Conservation (phyloP, 371 early-diverging fungal genomes). For the Mortierella sp. region DNA sequence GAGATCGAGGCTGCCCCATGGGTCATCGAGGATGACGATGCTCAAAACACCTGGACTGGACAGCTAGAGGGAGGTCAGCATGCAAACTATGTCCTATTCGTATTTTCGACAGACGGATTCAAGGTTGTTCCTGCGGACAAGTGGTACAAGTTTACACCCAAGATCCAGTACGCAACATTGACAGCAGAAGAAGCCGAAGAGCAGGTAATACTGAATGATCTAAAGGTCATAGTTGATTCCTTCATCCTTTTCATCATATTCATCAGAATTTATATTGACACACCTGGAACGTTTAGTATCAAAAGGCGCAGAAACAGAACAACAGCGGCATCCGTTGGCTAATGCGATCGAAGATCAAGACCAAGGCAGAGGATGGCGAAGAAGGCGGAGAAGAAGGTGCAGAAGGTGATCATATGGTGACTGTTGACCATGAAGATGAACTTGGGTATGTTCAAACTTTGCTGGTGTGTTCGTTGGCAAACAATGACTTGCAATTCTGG, state of each 20-base stretch:
- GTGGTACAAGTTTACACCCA: conserved; percentile 93
- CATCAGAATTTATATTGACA: too few relatives aligned
- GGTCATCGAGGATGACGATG: conserved; percentile 82
- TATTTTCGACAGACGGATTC: conserved; percentile 82
- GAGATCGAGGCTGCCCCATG: conserved; percentile 82
- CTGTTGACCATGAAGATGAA: conserved; percentile 55
- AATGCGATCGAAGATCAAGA: conserved; percentile 68
- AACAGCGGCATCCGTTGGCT: conserved; percentile 71
- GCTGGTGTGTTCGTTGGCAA: neutral
- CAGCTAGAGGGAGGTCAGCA: conserved; percentile 83
- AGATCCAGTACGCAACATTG: conserved; percentile 81
- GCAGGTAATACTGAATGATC: conserved; percentile 60
- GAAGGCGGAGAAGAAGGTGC: conserved; percentile 51
- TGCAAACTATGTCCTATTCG: conserved; percentile 84
- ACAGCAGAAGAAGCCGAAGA: conserved; percentile 95
- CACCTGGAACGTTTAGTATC: too few relatives aligned
- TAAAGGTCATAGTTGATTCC: too few relatives aligned
- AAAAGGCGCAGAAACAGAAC: conserved; percentile 65
- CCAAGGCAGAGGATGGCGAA: conserved; percentile 55
- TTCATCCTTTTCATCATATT: too few relatives aligned
- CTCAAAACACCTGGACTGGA: conserved; percentile 72
- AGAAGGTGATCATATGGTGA: conserved; percentile 37
- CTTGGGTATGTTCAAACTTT: conserved; percentile 16
- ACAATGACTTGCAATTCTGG: too few relatives aligned
- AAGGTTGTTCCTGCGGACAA: conserved; percentile 87